Percentiles rank a stretch among this genome's conserved stretches.
Evolutionary conservation across 805 yeast genomes (phyloP).

Genomic region (Vanderwaltozyma tropicalis): DNA sequence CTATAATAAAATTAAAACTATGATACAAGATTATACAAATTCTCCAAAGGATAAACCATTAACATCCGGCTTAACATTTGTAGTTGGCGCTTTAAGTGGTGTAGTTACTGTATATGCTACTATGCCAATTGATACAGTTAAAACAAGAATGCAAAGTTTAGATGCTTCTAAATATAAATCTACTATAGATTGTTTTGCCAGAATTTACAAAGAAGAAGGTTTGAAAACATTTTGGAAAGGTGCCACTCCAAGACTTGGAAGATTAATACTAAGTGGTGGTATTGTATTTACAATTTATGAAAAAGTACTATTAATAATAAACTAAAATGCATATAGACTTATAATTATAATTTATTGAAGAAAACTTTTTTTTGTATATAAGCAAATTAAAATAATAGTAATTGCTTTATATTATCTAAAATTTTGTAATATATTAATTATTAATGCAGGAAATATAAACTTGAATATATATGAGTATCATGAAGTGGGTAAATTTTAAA

Average conservation of each 20-base stretch:
- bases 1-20: conserved; percentile 75
- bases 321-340: conserved; percentile 3
- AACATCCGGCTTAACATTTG: conserved; percentile 68
- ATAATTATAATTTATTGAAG: too few species aligned
- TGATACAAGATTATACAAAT: conserved; percentile 60
- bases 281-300: conserved; percentile 95
- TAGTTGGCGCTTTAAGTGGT: conserved; percentile 86
- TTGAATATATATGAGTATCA: not conserved
- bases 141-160: conserved; percentile 93
- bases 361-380: too few species aligned
- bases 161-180: conserved; percentile 66
- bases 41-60: conserved; percentile 64
- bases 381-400: not conserved
- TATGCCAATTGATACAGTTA: conserved; percentile 93
- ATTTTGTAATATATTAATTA: not conserved
- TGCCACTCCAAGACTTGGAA: conserved; percentile 91
- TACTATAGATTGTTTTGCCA: conserved; percentile 72
- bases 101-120: conserved; percentile 82
- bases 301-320: conserved; percentile 51
- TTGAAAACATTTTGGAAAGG: conserved; percentile 92
- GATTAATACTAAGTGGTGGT: conserved; percentile 89
- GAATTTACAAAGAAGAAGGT: conserved; percentile 80
- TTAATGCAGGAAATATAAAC: not conserved
- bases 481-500: not conserved
- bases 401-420: not conserved